Evolutionary conservation across 176 grass and related monocot genomes (phyloP), one percentile per base, ranked within the genome.

Genomic region (Urochloa ruziziensis): DNA sequence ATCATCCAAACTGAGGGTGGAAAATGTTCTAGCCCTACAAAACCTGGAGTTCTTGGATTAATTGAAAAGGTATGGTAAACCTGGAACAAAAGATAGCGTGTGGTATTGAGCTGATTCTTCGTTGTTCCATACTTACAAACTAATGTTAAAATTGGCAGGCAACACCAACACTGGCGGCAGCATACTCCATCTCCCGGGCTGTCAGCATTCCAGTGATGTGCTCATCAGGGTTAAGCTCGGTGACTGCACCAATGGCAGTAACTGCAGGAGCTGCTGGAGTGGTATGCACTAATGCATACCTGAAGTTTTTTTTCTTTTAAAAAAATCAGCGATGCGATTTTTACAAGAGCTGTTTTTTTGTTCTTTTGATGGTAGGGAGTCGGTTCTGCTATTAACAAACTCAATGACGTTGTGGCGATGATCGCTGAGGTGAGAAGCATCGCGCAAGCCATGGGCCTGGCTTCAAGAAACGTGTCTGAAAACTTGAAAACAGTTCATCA

Each of bases 1-100:
- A 92, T 98, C 62, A 96, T 98, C 25, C 91, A 98, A 80, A 95
- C 93, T 16, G 93, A 95, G 86, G 96, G 96, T 1, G 96, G 96
- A 11, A 98, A 95, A 81, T 94, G 80, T 70, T 92, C 93, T 25
- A 94, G 67, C 39, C 96, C 93, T 2, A 89, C 91, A 80, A 98
- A 90, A 52, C 78, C 93, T 14, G 96, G 96, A 14, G 82, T 98
- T 18, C 93, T 90, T 74, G 96, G 96, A 37, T 70, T 98, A 77
- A 98, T 95, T 43, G 96, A 94, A 86, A 98, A 98, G 87, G 96
- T 92, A 87, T 53, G 18, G 5, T 2, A 12, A 75, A 79, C 59
- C 1, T 36, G 36, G 15, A 17, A 34, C 13, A 24, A 73, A 73
- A 64, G 30, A 5, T 63, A 70, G 21, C 11, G 10, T 51, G 0